phyloP scores from a whole-genome alignment of 139 green algal genomes.

The Tetradesmus lagerheimii region DNA sequence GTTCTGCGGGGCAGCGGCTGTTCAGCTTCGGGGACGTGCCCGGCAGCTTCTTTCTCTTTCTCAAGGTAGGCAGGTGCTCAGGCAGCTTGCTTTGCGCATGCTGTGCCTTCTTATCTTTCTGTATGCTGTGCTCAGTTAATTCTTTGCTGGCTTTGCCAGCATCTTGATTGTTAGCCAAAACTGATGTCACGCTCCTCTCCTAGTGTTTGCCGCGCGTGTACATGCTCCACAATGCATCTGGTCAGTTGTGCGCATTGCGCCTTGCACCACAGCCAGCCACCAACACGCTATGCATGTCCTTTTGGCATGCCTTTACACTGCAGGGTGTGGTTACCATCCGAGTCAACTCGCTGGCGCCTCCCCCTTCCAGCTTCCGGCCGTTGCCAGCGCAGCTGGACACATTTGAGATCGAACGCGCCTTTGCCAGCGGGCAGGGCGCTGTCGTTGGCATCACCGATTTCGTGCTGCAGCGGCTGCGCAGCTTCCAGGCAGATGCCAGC shows the following conservation, averaged over 20 bases:
- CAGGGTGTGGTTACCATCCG: slow-evolving; percentile 30
- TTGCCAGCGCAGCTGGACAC: slow-evolving; percentile 32
- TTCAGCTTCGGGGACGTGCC: slow-evolving; percentile 53
- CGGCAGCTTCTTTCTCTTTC: slow-evolving; percentile 60
- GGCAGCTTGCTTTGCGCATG: no score
- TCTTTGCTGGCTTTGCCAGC: no score
- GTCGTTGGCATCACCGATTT: slow-evolving; percentile 37
- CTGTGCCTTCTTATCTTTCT: no score
- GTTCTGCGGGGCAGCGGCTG: no score
- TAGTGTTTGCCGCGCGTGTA: no score
- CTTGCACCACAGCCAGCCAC: not conserved
- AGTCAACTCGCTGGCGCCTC: slow-evolving; percentile 7
- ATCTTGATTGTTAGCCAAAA: no score
- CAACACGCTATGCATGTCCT: not conserved
- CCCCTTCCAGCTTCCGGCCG: not conserved
- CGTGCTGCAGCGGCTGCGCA: slow-evolving; percentile 61
- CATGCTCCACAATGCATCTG: not conserved
- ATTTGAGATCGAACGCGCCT: slow-evolving; percentile 5
- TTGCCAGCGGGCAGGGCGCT: slow-evolving; percentile 14
- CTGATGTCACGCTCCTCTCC: no score
- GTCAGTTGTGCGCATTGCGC: not conserved
- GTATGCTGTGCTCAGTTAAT: no score
- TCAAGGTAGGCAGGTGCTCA: not conserved
- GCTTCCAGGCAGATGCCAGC: slow-evolving; percentile 40
- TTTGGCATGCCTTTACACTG: no score